A percentile compares a stretch with the other conserved stretches of the same genome.
Conservation (phyloP, 345 rosid genomes). For the Sapria himalayana region DNA sequence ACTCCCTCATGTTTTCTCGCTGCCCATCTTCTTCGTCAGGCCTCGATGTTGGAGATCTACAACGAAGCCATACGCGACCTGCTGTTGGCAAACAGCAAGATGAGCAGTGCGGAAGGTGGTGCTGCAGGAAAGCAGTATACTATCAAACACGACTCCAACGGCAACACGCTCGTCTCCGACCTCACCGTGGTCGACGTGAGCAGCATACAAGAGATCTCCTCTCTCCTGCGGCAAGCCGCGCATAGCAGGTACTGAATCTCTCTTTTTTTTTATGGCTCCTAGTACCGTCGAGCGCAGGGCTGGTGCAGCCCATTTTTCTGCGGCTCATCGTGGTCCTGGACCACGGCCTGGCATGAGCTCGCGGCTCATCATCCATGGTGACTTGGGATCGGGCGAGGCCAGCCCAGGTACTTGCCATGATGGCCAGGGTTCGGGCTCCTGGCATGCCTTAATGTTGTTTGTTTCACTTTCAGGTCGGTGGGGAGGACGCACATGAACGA, state of each 20-base stretch:
- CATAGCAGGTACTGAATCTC: slow-evolving; percentile 51
- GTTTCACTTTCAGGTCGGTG: slow-evolving; percentile 33
- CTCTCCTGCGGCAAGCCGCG: slow-evolving; percentile 60
- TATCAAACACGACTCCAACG: slow-evolving; percentile 65
- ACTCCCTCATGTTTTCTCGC: too few species aligned
- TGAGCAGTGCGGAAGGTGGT: slow-evolving; percentile 22
- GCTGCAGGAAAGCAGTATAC: slow-evolving; percentile 55
- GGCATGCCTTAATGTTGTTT: too few species aligned
- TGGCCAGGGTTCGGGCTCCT: too few species aligned
- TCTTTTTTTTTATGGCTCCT: too few species aligned
- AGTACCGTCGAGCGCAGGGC: too few species aligned
- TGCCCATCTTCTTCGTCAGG: too few species aligned
- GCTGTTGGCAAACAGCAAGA: slow-evolving; percentile 26
- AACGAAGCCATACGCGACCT: slow-evolving; percentile 78
- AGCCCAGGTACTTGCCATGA: too few species aligned
- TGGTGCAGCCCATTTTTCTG: too few species aligned
- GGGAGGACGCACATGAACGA: slow-evolving; percentile 88
- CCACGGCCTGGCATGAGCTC: too few species aligned
- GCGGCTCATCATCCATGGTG: too few species aligned
- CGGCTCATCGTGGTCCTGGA: too few species aligned
- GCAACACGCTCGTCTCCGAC: slow-evolving; percentile 65
- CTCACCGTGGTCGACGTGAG: slow-evolving; percentile 69
- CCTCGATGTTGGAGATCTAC: slow-evolving; percentile 93
- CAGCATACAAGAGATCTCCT: slow-evolving; percentile 50
- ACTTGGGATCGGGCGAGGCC: too few species aligned